Conservation (phyloP, 2,329 filamentous ascomycete genomes). For the Orbilia blumenaviensis region DNA sequence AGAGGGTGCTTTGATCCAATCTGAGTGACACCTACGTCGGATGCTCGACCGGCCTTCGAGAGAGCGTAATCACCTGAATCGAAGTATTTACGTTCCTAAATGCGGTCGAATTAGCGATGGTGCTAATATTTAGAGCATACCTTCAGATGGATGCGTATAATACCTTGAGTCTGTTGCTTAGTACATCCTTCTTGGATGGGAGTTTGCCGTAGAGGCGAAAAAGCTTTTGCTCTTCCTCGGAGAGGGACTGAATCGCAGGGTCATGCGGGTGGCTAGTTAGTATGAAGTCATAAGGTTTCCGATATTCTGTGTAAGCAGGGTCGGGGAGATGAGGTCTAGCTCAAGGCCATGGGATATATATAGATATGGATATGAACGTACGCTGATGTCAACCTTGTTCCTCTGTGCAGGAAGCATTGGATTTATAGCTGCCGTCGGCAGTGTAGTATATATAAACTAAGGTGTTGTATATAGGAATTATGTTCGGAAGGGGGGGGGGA, state of each 20-base stretch:
- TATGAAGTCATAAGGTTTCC: background rate
- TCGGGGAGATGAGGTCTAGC: too few relatives aligned
- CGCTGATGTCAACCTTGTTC: slow-evolving; percentile 97
- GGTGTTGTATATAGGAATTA: too few relatives aligned
- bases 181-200: slow-evolving; percentile 91
- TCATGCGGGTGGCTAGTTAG: background rate
- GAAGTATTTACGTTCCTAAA: slow-evolving; percentile 93
- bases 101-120: background rate
- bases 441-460: background rate
- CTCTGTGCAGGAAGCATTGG: slow-evolving; percentile 69
- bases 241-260: slow-evolving; percentile 73
- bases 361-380: slow-evolving; percentile 65
- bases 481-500: too few relatives aligned
- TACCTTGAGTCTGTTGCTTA: slow-evolving; percentile 95
- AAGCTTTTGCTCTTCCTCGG: slow-evolving; percentile 92
- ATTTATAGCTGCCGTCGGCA: background rate
- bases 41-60: slow-evolving; percentile 95
- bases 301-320: too few relatives aligned
- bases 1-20: slow-evolving; percentile 95
- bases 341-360: too few relatives aligned
- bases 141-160: background rate
- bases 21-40: slow-evolving; percentile 89
- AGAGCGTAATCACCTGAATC: slow-evolving; percentile 96
- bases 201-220: slow-evolving; percentile 98
- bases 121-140: background rate